Base-by-base conservation (phyloP, 306 rosid genomes). In the Pyrus betulifolia region DNA sequence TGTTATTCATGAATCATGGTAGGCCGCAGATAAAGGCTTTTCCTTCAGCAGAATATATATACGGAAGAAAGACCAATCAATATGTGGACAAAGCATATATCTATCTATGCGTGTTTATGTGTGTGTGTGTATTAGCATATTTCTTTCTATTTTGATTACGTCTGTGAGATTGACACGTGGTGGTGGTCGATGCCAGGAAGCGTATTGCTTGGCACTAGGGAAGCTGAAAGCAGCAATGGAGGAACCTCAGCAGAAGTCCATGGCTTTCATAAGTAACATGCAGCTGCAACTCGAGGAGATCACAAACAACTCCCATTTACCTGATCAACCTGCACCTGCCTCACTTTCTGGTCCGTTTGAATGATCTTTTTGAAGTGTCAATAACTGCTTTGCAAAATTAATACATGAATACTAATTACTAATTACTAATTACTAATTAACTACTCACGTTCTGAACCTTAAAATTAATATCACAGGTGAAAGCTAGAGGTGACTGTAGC, bases 191-290 rank as follows among this genome's bases (percentile, higher is more conserved):
- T 49, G 55, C 11, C 62, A 57, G 98, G 91, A 93, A 87, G 89
- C 91, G 78, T 93, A 93, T 84, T 93, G 97, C 82, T 31, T 81
- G 68, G 89, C 93, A 64, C 85, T 93, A 15, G 78, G 82, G 15
- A 86, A 89, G 89, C 87, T 93, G 59, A 93, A 89, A 81, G 93
- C 86, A 82, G 96, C 92, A 78, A 87, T 93, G 76, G 96, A 89
- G 85, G 96, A 91, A 76, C 91, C 97, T 69, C 98, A 91, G 57
- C 77, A 82, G 8, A 89, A 74, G 46, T 87, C 90, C 5, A 89
- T 88, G 96, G 84, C 85, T 59, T 93, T 91, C 91, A 85, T 93
- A 82, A 87, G 74, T 73, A 87, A 76, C 82, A 93, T 93, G 97
- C 87, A 91, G 72, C 85, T 89, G 51, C 92, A 91, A 61, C 93